Conservation (phyloP, 2,329 filamentous ascomycete species). For the Madurella fahalii region DNA sequence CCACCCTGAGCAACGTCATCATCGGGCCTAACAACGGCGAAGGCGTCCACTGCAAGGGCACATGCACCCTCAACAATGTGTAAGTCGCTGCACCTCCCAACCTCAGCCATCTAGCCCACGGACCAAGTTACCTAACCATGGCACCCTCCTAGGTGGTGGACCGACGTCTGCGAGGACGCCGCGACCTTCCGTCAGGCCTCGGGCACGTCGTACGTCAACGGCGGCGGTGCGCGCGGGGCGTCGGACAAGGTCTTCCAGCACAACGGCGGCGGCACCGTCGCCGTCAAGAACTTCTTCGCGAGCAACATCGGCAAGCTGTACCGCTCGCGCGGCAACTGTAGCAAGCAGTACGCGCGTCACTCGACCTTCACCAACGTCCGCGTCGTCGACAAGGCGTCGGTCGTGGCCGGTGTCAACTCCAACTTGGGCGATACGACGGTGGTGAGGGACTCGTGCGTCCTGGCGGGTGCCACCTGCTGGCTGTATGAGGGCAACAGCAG, state of each 20-base stretch:
- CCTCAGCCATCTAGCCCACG: neutral
- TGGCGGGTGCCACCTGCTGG: slow-evolving; percentile 18
- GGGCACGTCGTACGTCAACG: slow-evolving; percentile 36
- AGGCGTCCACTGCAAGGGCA: slow-evolving; percentile 46
- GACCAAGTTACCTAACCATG: neutral
- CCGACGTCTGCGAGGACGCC: slow-evolving; percentile 34
- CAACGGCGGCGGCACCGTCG: slow-evolving; percentile 35
- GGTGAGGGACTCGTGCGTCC: slow-evolving; percentile 24
- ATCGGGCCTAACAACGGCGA: slow-evolving; percentile 47
- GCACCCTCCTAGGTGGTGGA: slow-evolving; percentile 30
- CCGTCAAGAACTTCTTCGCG: slow-evolving; percentile 38
- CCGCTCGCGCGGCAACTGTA: slow-evolving; percentile 47
- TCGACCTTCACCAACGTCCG: slow-evolving; percentile 44
- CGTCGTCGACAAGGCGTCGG: slow-evolving; percentile 38
- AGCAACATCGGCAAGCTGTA: slow-evolving; percentile 44
- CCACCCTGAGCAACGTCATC: slow-evolving; percentile 48
- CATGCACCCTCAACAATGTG: slow-evolving; percentile 39
- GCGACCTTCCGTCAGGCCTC: slow-evolving; percentile 36
- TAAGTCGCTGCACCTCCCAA: slow-evolving; percentile 13
- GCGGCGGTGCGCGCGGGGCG: slow-evolving; percentile 36
- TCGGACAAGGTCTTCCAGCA: slow-evolving; percentile 38
- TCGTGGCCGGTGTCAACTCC: slow-evolving; percentile 43
- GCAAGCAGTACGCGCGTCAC: slow-evolving; percentile 35
- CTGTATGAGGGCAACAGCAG: slow-evolving; percentile 20
- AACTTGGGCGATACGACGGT: slow-evolving; percentile 41